Evolutionary conservation across 768 basidiomycete genomes (phyloP).

Genomic region (Guyanaporus albipodus): DNA sequence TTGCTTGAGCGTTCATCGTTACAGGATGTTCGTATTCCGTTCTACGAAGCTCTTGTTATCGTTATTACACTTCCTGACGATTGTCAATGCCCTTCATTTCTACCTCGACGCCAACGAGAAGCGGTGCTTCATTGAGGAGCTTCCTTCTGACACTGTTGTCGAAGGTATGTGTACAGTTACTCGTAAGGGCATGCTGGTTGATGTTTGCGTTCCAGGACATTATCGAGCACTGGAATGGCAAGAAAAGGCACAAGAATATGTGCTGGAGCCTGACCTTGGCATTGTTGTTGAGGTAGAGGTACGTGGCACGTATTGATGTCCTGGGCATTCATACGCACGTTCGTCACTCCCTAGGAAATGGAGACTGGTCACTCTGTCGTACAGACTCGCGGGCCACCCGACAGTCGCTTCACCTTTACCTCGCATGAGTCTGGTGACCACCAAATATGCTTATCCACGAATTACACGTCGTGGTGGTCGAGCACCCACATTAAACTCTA

Average conservation of each 20-base stretch:
- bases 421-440: conserved; percentile 97
- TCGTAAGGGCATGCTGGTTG: not conserved
- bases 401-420: conserved; percentile 95
- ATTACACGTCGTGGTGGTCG: conserved; percentile 86
- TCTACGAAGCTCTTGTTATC: conserved; percentile 30
- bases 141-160: conserved; percentile 92
- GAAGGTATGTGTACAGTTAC: conserved; percentile 56
- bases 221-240: conserved; percentile 93
- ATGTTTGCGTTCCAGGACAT: conserved; percentile 55
- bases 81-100: conserved; percentile 83
- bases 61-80: conserved; percentile 39
- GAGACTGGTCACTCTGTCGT: conserved; percentile 77
- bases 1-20: not conserved
- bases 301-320: conserved; percentile 25
- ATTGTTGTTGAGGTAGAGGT: conserved; percentile 91
- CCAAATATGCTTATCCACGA: conserved; percentile 92
- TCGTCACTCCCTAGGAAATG: conserved; percentile 60
- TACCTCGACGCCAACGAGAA: conserved; percentile 94
- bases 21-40: conserved; percentile 26
- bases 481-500: conserved; percentile 89
- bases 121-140: conserved; percentile 94
- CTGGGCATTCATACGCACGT: not conserved
- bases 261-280: conserved; percentile 71
- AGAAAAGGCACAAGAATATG: conserved; percentile 64
- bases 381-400: conserved; percentile 83